Evolutionary conservation across 2,329 filamentous ascomycete species (phyloP).

Genomic region (Colletotrichum chlorophyti): DNA sequence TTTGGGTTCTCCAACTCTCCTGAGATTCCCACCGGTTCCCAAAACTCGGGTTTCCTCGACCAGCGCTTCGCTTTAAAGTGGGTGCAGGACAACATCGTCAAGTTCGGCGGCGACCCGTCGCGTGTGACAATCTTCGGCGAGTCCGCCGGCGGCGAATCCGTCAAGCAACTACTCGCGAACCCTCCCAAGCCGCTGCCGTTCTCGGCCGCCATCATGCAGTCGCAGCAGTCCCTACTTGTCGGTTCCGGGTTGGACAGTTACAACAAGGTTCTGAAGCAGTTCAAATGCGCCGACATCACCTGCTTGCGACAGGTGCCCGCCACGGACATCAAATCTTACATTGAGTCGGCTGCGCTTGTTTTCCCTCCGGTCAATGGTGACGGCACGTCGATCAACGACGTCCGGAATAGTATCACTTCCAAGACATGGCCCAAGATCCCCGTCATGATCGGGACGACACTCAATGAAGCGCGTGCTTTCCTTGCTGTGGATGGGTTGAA

Average conservation of each 20-base stretch:
- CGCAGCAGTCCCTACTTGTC: slow-evolving; percentile 17
- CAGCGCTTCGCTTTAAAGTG: slow-evolving; percentile 65
- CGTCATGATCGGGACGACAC: slow-evolving; percentile 15
- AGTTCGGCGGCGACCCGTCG: slow-evolving; percentile 68
- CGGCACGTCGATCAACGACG: slow-evolving; percentile 11
- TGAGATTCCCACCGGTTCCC: slow-evolving; percentile 6
- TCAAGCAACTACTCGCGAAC: slow-evolving; percentile 31
- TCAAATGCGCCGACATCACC: slow-evolving; percentile 3
- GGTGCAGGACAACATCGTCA: slow-evolving; percentile 65
- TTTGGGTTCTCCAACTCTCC: slow-evolving; percentile 29
- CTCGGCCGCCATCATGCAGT: slow-evolving; percentile 23
- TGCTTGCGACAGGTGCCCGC: slow-evolving; percentile 10
- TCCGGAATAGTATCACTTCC: slow-evolving; percentile 4
- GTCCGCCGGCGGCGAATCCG: slow-evolving; percentile 54
- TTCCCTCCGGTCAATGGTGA: slow-evolving; percentile 23
- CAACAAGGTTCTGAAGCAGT: slow-evolving; percentile 9
- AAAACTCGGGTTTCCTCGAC: slow-evolving; percentile 62
- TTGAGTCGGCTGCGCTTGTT: slow-evolving; percentile 11
- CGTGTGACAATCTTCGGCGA: slow-evolving; percentile 70
- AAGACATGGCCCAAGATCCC: slow-evolving; percentile 23
- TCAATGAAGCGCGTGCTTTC: slow-evolving; percentile 18
- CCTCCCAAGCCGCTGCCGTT: slow-evolving; percentile 36
- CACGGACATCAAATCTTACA: slow-evolving; percentile 13
- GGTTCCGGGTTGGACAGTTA: slow-evolving; percentile 19
- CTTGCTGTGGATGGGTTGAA: not conserved